Evolutionary conservation across 805 yeast genomes (phyloP).

Genomic region (Naumovozyma baii): DNA sequence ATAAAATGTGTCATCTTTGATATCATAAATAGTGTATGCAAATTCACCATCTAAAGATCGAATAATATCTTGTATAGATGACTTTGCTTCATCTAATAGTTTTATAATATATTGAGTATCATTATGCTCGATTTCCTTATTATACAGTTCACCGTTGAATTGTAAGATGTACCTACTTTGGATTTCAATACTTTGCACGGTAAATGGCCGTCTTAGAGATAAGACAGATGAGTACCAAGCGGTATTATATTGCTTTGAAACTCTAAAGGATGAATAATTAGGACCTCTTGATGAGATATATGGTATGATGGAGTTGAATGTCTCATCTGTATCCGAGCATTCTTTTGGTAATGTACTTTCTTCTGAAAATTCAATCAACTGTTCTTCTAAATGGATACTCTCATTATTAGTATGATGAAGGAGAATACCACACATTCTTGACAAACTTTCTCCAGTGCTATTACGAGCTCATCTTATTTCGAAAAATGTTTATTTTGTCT

Average conservation of each 20-base stretch:
- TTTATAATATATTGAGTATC: conserved; percentile 53
- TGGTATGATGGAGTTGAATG: conserved; percentile 34
- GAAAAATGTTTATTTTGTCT: too few species aligned
- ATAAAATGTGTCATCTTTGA: conserved; percentile 34
- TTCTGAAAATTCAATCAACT: conserved; percentile 14
- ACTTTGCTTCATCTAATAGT: conserved; percentile 23
- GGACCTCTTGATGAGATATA: conserved; percentile 55
- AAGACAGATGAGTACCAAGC: conserved; percentile 61
- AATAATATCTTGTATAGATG: conserved; percentile 36
- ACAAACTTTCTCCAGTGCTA: too few species aligned
- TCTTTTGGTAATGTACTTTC: background rate
- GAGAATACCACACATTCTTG: conserved; percentile 53
- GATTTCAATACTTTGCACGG: conserved; percentile 53
- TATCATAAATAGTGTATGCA: conserved; percentile 51
- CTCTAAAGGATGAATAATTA: conserved; percentile 36
- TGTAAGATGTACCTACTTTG: conserved; percentile 42
- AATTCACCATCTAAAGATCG: conserved; percentile 65
- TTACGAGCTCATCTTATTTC: too few species aligned
- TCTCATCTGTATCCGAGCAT: conserved; percentile 3
- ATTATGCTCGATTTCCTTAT: conserved; percentile 43
- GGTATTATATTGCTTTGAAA: conserved; percentile 7
- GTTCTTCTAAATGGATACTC: conserved; percentile 5
- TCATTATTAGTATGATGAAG: conserved; percentile 23
- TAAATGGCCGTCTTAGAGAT: conserved; percentile 70
- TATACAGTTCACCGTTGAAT: conserved; percentile 88